Evolutionary conservation across 176 grass and related monocot species (phyloP), one percentile per base, ranked within the genome.

Genomic region (Avena eriantha): DNA sequence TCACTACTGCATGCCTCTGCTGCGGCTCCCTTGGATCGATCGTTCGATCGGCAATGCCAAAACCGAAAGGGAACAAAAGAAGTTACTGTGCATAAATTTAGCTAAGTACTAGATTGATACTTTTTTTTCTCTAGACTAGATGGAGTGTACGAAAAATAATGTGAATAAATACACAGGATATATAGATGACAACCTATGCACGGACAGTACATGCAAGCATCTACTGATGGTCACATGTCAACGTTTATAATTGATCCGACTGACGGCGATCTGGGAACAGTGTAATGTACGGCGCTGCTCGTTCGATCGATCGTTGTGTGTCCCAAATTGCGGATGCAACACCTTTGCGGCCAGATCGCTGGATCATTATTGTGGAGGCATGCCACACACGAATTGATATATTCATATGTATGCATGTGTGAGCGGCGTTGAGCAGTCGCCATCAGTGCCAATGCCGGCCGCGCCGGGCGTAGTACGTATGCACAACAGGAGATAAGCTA

Each of bases 401-500:
- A 70, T 41, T 55, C 31, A 56, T 56, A 72, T 72, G 10, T 1
- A 41, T 39, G 39, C 7, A 41, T n/a, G 24, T 57, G 49, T 18
- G 35, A 34, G 68, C 1, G 69, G 58, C 47, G 87, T 76, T 89
- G 82, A 80, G 87, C 77, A 76, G 88, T 89, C 88, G 45, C 56
- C 56, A 47, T 70, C 67, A 29, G 23, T 41, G 74, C 46, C 76
- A 73, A 80, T 66, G 75, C 81, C 11, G 29, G 75, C 80, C 11
- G 31, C 31, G 14, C 7, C 6, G 39, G 39, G 39, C 39, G 39
- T 41, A 41, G 21, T 19, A 49, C 23, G 54, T 80, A 39, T 36
- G 23, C 68, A 48, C 22, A 80, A 76, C 82, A 89, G 81, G 75
- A 84, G 81, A 84, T 84, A 84, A 80, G 65, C 73, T 75, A 72